Evolutionary conservation across 805 yeast genomes (phyloP).

Genomic region (Wickerhamiella azymoides): DNA sequence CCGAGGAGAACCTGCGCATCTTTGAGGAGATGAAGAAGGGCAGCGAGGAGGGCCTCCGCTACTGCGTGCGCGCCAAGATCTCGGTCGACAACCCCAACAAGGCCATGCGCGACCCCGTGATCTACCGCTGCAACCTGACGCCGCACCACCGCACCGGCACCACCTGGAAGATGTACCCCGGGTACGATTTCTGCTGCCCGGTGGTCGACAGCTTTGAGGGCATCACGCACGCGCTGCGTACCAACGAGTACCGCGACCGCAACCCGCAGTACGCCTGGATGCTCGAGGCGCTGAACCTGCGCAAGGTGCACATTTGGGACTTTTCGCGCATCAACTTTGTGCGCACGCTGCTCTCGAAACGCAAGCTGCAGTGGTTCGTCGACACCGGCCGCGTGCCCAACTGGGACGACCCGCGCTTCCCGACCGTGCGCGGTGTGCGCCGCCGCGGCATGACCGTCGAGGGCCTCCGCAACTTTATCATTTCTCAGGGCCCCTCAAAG

Average conservation of each 20-base stretch:
- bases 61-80: constrained; percentile 94
- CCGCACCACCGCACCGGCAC: constrained; percentile 97
- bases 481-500: constrained; percentile 95
- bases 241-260: constrained; percentile 97
- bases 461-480: constrained; percentile 85
- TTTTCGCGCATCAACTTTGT: constrained; percentile 95
- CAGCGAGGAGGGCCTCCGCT: constrained; percentile 79
- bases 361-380: constrained; percentile 98
- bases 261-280: constrained; percentile 98
- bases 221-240: constrained; percentile 94
- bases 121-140: constrained; percentile 91
- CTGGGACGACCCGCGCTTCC: constrained; percentile 99
- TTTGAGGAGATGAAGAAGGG: constrained; percentile 92
- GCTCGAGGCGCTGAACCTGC: constrained; percentile 60
- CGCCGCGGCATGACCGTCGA: constrained; percentile 99
- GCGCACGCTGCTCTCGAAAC: constrained; percentile 86
- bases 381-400: constrained; percentile 74
- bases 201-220: constrained; percentile 93
- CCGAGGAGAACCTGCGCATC: constrained; percentile 78
- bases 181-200: constrained; percentile 98
- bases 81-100: constrained; percentile 84
- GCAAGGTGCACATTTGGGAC: constrained; percentile 96
- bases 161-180: constrained; percentile 92
- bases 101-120: constrained; percentile 94
- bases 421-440: constrained; percentile 97